These are phyloP conservation scores for Aspergillus ellipticus DNA, from an alignment of 495 filamentous ascomycete genomes.

Conservation along the genomic window DNA sequence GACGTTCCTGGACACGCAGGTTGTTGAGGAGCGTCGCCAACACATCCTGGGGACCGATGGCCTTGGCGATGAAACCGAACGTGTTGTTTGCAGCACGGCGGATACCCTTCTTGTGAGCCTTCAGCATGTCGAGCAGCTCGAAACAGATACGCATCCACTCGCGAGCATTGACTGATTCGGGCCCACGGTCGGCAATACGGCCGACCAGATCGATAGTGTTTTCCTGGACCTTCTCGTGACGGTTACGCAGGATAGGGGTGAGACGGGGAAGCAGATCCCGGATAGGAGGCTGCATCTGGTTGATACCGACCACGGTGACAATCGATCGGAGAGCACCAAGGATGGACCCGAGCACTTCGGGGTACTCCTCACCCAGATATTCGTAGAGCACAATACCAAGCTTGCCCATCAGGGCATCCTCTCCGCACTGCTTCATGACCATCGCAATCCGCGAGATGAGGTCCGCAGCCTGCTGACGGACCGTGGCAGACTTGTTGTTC, in stretches of 20 bases:
- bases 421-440: constrained; percentile 98
- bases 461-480: constrained; percentile 95
- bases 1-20: constrained; percentile 92
- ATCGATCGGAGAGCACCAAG: constrained; percentile 92
- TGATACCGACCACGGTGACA: constrained; percentile 97
- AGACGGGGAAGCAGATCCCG: constrained; percentile 92
- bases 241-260: constrained; percentile 94
- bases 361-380: constrained; percentile 98
- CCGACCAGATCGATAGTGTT: constrained; percentile 99
- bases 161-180: constrained; percentile 90
- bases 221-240: constrained; percentile 99
- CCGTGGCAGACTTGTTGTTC: constrained; percentile 95
- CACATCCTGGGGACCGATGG: constrained; percentile 97
- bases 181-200: constrained; percentile 95
- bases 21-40: constrained; percentile 95
- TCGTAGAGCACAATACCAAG: constrained; percentile 96
- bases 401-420: constrained; percentile 94
- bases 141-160: constrained; percentile 99
- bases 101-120: constrained; percentile 99
- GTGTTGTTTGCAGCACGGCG: constrained; percentile 99
- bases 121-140: constrained; percentile 98
- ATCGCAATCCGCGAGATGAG: constrained; percentile 94
- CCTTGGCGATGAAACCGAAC: constrained; percentile 99
- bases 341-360: constrained; percentile 95
- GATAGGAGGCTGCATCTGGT: constrained; percentile 98